Percentiles rank a stretch among this genome's conserved stretches.
Evolutionary conservation across 768 basidiomycete genomes (phyloP).

Genomic region (Galerina sulciceps): DNA sequence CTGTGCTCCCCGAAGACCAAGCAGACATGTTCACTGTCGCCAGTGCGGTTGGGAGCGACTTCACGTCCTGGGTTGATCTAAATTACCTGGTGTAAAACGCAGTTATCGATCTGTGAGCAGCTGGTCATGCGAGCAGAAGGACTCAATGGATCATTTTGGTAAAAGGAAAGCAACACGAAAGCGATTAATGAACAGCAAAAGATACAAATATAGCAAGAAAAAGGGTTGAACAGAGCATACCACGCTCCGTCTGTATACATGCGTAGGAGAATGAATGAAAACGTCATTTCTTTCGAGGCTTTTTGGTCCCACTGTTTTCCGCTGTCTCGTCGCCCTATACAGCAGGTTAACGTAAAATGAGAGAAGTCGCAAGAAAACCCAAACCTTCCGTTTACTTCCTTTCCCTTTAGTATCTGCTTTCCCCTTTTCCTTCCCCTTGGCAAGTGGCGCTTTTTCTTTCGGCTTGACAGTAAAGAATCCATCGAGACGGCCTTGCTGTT

Average conservation of each 20-base stretch:
- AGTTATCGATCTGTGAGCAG: neutral
- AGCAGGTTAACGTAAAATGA: constrained; percentile 1
- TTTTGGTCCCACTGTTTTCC: constrained; percentile 41
- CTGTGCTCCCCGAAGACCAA: constrained; percentile 34
- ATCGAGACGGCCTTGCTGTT: constrained; percentile 96
- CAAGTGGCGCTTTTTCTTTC: constrained; percentile 47
- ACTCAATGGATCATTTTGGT: neutral
- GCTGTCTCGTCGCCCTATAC: constrained; percentile 44
- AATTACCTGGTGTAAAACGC: constrained; percentile 16
- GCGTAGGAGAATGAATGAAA: neutral
- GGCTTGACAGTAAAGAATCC: constrained; percentile 88
- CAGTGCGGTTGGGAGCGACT: constrained; percentile 48
- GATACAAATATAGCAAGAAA: constrained; percentile 6
- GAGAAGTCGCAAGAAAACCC: constrained; percentile 8
- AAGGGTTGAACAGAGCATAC: neutral
- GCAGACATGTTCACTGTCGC: constrained; percentile 40
- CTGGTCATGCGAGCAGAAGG: neutral
- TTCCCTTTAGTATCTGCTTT: constrained; percentile 30
- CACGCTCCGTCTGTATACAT: neutral
- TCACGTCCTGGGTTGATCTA: constrained; percentile 36
- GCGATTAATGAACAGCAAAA: constrained; percentile 4
- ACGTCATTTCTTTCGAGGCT: constrained; percentile 43
- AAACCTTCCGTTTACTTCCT: constrained; percentile 60
- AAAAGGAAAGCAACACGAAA: constrained; percentile 3
- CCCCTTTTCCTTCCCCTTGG: constrained; percentile 17